Conservation (phyloP, 129 eudicot species). For the Arctium lappa region DNA sequence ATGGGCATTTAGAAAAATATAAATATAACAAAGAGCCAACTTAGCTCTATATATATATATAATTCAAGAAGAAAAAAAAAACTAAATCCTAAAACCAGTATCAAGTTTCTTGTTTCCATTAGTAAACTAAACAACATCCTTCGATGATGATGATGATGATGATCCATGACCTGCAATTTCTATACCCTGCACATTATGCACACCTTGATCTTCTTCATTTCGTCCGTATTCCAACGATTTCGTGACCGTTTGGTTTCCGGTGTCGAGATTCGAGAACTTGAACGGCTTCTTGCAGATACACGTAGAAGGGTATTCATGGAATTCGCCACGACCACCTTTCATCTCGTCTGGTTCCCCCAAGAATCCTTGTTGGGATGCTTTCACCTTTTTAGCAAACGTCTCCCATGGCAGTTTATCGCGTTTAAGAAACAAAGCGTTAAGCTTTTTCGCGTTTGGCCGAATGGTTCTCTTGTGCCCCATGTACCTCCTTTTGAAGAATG, state of each 20-base stretch:
- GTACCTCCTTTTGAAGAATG: conserved; percentile 66
- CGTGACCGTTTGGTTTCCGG: conserved; percentile 9
- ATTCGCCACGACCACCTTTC: conserved; percentile 83
- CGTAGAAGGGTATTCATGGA: conserved; percentile 81
- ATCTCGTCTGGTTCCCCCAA: conserved; percentile 95
- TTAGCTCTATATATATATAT: conserved; percentile 20
- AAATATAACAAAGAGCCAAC: conserved; percentile 18
- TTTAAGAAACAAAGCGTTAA: conserved; percentile 62
- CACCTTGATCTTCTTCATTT: conserved; percentile 28
- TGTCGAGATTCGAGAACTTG: conserved; percentile 18
- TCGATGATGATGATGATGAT: conserved; percentile 13
- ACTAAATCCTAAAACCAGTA: conserved; percentile 3
- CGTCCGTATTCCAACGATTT: conserved; percentile 20
- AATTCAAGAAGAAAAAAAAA: conserved; percentile 7
- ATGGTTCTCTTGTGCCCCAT: conserved; percentile 95
- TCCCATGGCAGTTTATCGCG: conserved; percentile 74
- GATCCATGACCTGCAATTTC: conserved; percentile 21
- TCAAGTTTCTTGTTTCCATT: conserved; percentile 24
- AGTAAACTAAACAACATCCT: conserved; percentile 41
- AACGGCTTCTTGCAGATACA: conserved; percentile 77
- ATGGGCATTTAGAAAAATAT: conserved; percentile 23
- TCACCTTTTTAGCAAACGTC: conserved; percentile 80
- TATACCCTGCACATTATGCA: conserved; percentile 17
- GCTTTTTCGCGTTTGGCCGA: conserved; percentile 84
- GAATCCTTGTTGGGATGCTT: conserved; percentile 92